Evolutionary conservation across 2,329 filamentous ascomycete genomes (phyloP), one percentile per base, ranked within the genome.

Genomic region (Plectosphaerella plurivora): DNA sequence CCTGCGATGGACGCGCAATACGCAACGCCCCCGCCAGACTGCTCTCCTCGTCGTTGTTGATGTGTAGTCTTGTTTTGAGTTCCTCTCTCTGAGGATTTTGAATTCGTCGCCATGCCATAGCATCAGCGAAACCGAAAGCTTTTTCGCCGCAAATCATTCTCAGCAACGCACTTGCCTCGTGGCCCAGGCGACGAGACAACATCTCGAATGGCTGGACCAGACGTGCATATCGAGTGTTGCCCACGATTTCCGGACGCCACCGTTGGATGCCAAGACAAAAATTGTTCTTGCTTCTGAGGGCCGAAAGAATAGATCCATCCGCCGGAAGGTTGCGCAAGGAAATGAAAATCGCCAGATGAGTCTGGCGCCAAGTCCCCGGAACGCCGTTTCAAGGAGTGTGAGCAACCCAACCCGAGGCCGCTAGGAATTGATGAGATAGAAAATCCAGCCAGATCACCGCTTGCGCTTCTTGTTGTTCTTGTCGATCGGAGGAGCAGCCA

Each of bases 401-500:
- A 56, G 50, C 41, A 50, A 18, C 36, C 36, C 11, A 28, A 8
- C 16, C 39, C 39, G 15, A 42, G 39, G 5, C 39, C 39, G 39
- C 16, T 39, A 4, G 11, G 5, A 28, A 5, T 28, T 28, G 25
- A 28, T 28, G 25, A 5, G 10, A 28, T 39, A 39, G 36, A 39
- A 39, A 28, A 28, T 28, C 25, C 11, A 5, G 41, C 12, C 15
- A 35, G 16, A 16, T 22, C 74, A 84, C 71, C 81, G 73, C 73
- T 84, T 84, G 55, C 81, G 77, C 71, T 84, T 84, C 73, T 83
- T 84, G 28, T 83, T 84, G 28, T 71, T 76, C 66, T 84, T 84
- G 61, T 83, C 81, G n/a, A 64, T 54, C 58, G 63, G 59, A 37
- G 61, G 59, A 22, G 54, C 49, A 11, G 68, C 63, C 20, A 67